Base-by-base conservation (phyloP, 805 yeast species). In the Sugiyamaella lignohabitans region DNA sequence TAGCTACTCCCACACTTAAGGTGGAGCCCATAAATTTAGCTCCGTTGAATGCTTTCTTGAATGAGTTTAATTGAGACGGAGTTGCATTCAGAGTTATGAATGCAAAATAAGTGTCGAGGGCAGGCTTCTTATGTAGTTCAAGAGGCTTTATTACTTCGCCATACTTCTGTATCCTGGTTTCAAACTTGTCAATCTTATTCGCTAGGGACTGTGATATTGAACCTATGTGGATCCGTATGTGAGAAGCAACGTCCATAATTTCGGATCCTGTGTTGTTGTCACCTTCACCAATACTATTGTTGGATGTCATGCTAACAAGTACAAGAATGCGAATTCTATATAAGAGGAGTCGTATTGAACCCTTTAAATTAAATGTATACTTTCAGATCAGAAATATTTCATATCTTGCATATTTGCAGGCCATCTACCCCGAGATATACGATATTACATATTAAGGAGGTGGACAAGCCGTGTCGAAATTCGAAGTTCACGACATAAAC, bases 1-100 rank as follows among this genome's bases (percentile, higher is more conserved):
- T 77, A 2, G 97, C 96, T 39, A 67, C 61, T 44, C 74, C 78
- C 6, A 91, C 65, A 2, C 70, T 69, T 30, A 91, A 63, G 45
- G 73, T 77, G 21, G 82, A 72, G 2, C 95, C 95, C 73, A 84
- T 87, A 65, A 74, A 91, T 21, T 74, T 75, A 1, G 83, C 76
- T 24, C 89, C 93, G 60, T 87, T 76, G 53, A 86, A 73, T 0
- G 84, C 69, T 4, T 66, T 61, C 48, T 74, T 73, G 43, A 91
- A 64, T 40, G 74, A 75, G 1, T 64, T 66, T 46, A 73, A 78
- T 30, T 72, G 68, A 18, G 66, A 63, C 2, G 70, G 68, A 1
- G 71, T 62, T 10, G 82, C 62, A n/a, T 69, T 65, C 63, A 91
- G 67, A 19, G 84, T 78, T 1, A 85, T 61, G 53, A 74, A 87